Conservation (phyloP, 169 alveolate species). For the Theileria parva region DNA sequence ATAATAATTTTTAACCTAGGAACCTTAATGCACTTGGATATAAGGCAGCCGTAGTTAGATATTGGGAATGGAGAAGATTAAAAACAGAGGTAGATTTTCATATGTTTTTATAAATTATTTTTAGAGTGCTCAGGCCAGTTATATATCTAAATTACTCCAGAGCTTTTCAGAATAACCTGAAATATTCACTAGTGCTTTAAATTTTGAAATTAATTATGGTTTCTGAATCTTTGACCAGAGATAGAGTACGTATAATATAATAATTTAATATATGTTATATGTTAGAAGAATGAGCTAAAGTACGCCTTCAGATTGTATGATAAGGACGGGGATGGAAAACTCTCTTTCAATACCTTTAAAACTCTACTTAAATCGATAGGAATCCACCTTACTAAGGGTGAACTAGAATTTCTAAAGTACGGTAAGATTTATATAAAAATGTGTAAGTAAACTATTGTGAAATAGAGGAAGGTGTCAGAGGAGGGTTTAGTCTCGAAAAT, state of each 20-base stretch:
- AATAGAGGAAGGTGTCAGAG: conserved; percentile 59
- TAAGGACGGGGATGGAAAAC: conserved; percentile 49
- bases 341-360: conserved; percentile 33
- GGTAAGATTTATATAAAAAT: conserved; percentile 30
- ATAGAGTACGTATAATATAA: conserved; percentile 18
- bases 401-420: conserved; percentile 39
- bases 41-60: conserved; percentile 47
- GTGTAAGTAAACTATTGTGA: background rate
- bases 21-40: conserved; percentile 56
- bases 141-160: conserved; percentile 42
- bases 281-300: conserved; percentile 56
- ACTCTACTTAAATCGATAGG: conserved; percentile 46
- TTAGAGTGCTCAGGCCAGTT: conserved; percentile 60
- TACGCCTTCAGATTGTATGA: conserved; percentile 63
- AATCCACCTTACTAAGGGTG: conserved; percentile 42
- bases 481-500: conserved; percentile 55
- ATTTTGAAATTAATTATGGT: background rate
- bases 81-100: conserved; percentile 57
- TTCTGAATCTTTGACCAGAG: conserved; percentile 9
- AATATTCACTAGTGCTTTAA: background rate
- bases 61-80: conserved; percentile 71
- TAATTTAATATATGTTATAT: background rate
- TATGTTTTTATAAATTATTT: background rate
- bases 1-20: conserved; percentile 13
- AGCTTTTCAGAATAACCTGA: conserved; percentile 21